Base-by-base conservation (phyloP, 2,329 filamentous ascomycete genomes). In the Endoconidiophora polonica region DNA sequence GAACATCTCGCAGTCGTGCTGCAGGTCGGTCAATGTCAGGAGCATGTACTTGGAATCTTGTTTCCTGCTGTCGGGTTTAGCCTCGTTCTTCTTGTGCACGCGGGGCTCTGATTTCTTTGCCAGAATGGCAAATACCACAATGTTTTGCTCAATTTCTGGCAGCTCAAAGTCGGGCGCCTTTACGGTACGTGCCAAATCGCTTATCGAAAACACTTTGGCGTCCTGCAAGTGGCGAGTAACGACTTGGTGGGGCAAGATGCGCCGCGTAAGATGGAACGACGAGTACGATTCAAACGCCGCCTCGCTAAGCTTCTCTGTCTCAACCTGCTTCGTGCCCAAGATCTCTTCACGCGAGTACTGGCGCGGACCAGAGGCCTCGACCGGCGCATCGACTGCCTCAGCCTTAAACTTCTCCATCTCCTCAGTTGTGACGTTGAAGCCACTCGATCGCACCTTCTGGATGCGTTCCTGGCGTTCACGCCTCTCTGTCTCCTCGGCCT, bases 1-100 rank as follows among this genome's bases (percentile, higher is more conserved):
- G 58, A 87, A 96, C 40, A 96, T 73, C 56, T 96, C 88, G 10
- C 98, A 64, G 58, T 94, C 86, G 77, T 81, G 94, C 58, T 86
- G 82, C 9, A 98, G 69, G 62, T 98, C 90, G 0, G 85, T 86
- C 2, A 98, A 71, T 2, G 78, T 85, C 54, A 98, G 69, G 1
- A 90, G 82, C 84, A 98, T 95, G 67, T 93, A 98, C 62, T 94
- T 95, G 46, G 82, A 81, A 23, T 50, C 44, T n/a, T 50, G 52
- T 14, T 48, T 50, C 41, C 44, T 43, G 5, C n/a, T 41, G 5
- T 44, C 74, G 67, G 16, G 68, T 66, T 39, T 41, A 5, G 23
- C 24, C 23, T 22, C 29, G 42, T 73, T 63, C 54, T 69, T 67
- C 26, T 63, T 66, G 60, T 81, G 77, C 1, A 68, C 60, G 39